Base-by-base conservation (phyloP, 2,329 filamentous ascomycete species). In the Fusarium phyllophilum region DNA sequence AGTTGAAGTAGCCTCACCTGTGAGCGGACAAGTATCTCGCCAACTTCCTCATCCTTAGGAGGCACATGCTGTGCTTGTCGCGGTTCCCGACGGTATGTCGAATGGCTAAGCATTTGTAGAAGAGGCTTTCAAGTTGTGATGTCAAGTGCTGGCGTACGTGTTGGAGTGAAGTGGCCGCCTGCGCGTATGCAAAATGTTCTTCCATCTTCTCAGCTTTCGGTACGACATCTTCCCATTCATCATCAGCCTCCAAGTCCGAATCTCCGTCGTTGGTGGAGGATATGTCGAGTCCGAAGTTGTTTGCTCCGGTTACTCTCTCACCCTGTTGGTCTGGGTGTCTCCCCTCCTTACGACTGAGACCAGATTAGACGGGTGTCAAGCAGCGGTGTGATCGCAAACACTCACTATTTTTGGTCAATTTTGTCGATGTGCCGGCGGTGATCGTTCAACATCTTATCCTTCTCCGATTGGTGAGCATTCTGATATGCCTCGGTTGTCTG, bases 251-350 rank as follows among this genome's bases (percentile, higher is more conserved):
- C 20, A 22, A 5, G 3, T 5, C 45, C 20, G 45, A 48, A 6
- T 15, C 26, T 48, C 45, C 22, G 20, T 22, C 18, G 18, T 29
- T 46, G 26, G 26, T 15, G 18, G 24, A 22, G 45, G 26, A 48
- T 48, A 22, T 48, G 26, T 29, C 6, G 45, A 48, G 26, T 6
- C 14, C 26, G 45, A 29, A 29, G 9, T 11, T 48, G 45, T 8
- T 13, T 48, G 2, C 20, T 29, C 13, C 45, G 6, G 4, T 11
- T 29, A 29, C 2, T 3, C 20, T 20, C 0, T 15, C 26, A 5
- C 45, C 26, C 20, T 48, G 26, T 22, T 29, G 26, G 20, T 17
- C 13, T 48, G 26, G 45, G 20, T 29, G 26, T 48, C 26, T 48
- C 20, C 18, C 24, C 24, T 29, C 45, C 11, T 22, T 26, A 14